Conservation (phyloP, 2,329 filamentous ascomycete species). For the Fusarium foetens region DNA sequence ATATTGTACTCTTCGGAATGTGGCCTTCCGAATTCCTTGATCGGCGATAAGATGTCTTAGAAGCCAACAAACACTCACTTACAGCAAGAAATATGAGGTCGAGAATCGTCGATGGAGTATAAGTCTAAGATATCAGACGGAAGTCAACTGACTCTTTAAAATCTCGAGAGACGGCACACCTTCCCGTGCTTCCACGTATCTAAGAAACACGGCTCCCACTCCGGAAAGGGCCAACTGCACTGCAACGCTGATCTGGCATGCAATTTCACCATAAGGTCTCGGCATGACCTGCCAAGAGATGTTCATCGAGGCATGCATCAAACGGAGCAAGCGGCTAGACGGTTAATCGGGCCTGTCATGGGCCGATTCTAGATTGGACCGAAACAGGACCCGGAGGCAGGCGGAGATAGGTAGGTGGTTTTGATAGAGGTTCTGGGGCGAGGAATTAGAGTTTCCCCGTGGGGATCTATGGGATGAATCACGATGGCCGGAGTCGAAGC, state of each 20-base stretch:
- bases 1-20: conserved; percentile 2
- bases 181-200: conserved; percentile 5
- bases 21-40: conserved; percentile 19
- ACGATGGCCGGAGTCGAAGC: background rate
- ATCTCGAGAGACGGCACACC: background rate
- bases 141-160: background rate
- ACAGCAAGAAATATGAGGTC: background rate
- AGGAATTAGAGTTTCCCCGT: background rate
- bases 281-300: background rate
- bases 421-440: background rate
- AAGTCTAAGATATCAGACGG: background rate
- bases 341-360: background rate
- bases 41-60: conserved; percentile 5
- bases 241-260: background rate
- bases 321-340: background rate
- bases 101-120: background rate
- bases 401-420: background rate
- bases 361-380: background rate
- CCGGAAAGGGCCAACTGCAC: background rate
- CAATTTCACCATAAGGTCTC: background rate
- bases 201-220: background rate
- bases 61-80: background rate
- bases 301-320: background rate
- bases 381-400: background rate
- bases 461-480: background rate